phyloP scores from a whole-genome alignment of 179 eudicot species.

The Silene vulgaris region DNA sequence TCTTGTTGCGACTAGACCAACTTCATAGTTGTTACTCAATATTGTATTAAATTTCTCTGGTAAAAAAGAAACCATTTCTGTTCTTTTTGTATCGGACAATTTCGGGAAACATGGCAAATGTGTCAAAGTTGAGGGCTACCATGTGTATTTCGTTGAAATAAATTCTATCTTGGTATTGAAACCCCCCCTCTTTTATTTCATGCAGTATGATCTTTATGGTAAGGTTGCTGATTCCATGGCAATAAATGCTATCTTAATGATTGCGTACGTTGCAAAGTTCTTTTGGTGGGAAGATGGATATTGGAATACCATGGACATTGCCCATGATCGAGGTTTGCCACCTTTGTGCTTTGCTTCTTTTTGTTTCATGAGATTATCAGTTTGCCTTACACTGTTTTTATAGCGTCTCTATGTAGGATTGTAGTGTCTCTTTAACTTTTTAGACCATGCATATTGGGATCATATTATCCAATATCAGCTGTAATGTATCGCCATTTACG shows the following conservation, averaged over 20 bases:
- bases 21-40: no score
- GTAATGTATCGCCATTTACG: no score
- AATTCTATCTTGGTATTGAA: slow-evolving; percentile 13
- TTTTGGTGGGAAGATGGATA: slow-evolving; percentile 99
- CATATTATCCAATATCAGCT: no score
- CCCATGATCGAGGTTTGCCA: slow-evolving; percentile 91
- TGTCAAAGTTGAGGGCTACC: no score
- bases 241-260: slow-evolving; percentile 73
- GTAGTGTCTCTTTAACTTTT: no score
- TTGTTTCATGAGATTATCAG: neutral
- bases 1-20: no score
- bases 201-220: slow-evolving; percentile 74
- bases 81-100: no score
- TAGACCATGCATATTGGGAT: no score
- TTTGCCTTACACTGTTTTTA: neutral
- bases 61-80: no score
- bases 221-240: slow-evolving; percentile 83
- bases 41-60: no score
- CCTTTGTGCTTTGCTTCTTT: slow-evolving; percentile 7
- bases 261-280: slow-evolving; percentile 87
- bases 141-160: neutral
- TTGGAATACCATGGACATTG: slow-evolving; percentile 99
- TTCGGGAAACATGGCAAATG: no score
- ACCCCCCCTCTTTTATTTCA: neutral
- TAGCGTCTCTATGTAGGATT: no score